Base-by-base conservation (phyloP, 768 basidiomycete genomes). In the Rhodotorula kratochvilovae region DNA sequence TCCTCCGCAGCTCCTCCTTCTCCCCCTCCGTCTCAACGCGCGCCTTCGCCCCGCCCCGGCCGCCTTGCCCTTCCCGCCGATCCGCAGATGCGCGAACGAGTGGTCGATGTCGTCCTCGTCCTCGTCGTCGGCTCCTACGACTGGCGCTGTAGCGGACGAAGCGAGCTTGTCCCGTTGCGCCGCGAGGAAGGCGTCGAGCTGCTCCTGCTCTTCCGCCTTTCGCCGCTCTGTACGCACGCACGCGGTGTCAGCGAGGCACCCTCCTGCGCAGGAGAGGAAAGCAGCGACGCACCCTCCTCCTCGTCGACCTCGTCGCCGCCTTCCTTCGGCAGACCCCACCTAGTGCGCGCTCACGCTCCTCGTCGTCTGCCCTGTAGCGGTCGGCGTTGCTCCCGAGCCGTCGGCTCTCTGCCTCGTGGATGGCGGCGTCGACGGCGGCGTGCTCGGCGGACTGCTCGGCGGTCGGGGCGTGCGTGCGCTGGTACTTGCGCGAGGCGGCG, bases 71-170 rank as follows among this genome's bases (percentile, higher is more conserved):
- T 48, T 59, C 0, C 56, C 55, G 17, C 54, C 36, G 45, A 67
- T 59, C 56, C 66, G 61, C 39, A 71, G 42, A 43, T 71, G 70
- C n/a, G 61, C 50, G 57, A 71, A 71, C 56, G 70, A 67, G 45
- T 61, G 39, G 48, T 71, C 70, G 27, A 71, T 51, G 29, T 71
- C 66, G 5, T 50, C 29, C 8, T 62, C 65, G 2, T 57, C 56
- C 3, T 56, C 56, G 5, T n/a, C 33, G 10, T 46, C 43, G 39
- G 39, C 39, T 13, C 39, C 39, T 21, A 13, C 31, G 54, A 1
- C 12, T 5, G 12, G 10, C 12, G 27, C 27, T 27, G 12, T n/a
- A 10, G 58, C 15, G 16, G 53, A 16, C 15, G 53, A 19, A n/a
- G 42, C 4, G 55, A 70, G 58, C 46, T 43, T 29, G 23, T 45